Conservation (phyloP, 208 protist genomes). For the Crithidia sp. region DNA sequence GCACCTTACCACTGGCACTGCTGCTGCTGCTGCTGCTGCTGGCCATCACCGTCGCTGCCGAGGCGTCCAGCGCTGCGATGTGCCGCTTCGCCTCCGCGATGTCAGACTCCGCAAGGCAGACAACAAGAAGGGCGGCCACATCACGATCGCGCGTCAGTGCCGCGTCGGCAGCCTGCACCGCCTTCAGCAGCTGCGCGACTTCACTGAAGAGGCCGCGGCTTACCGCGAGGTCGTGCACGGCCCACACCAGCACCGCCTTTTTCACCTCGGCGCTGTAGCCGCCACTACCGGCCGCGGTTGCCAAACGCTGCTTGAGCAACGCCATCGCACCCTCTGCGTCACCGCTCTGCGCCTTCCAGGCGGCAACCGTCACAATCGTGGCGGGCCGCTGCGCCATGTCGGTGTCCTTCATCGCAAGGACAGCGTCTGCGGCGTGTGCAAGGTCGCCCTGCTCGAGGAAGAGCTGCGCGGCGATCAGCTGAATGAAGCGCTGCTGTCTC, state of each 20-base stretch:
- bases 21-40: not conserved
- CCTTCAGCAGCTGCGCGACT: conserved; percentile 53
- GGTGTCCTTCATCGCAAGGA: conserved; percentile 41
- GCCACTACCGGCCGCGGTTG: not conserved
- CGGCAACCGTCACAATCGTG: conserved; percentile 54
- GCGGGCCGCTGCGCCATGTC: conserved; percentile 45
- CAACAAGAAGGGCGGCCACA: conserved; percentile 52
- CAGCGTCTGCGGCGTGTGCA: conserved; percentile 42
- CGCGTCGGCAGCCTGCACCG: conserved; percentile 30
- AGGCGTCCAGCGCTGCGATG: conserved; percentile 18
- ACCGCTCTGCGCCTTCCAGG: conserved; percentile 66
- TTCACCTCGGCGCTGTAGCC: conserved; percentile 6
- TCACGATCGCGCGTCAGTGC: conserved; percentile 46
- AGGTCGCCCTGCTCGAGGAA: conserved; percentile 81
- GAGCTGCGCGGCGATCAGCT: conserved; percentile 74
- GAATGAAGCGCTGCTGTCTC: conserved; percentile 33
- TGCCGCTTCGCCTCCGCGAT: conserved; percentile 35
- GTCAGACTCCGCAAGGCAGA: conserved; percentile 69
- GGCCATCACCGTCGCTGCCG: conserved; percentile 17
- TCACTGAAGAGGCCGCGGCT: conserved; percentile 37
- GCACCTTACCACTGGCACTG: not conserved
- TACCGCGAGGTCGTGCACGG: conserved; percentile 59
- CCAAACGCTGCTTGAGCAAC: conserved; percentile 44
- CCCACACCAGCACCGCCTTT: conserved; percentile 67
- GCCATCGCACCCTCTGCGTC: conserved; percentile 35